A percentile compares a stretch with the other conserved stretches of the same genome.
These are phyloP conservation scores for Chaetoscypha palmicola DNA, from an alignment of 2,329 filamentous ascomycete genomes.

Conservation along the genomic window DNA sequence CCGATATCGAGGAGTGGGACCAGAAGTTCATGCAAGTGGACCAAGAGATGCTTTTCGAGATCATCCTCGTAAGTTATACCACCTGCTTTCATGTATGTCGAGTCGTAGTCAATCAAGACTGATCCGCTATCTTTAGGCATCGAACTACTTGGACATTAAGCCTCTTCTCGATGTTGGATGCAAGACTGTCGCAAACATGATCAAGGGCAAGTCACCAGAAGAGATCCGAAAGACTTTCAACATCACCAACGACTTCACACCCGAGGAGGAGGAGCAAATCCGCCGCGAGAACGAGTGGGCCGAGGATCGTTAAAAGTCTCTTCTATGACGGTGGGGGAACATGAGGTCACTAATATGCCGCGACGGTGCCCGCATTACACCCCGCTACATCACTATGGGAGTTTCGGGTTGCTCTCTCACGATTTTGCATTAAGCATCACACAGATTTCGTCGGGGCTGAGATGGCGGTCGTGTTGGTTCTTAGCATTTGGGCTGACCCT, in stretches of 20 bases:
- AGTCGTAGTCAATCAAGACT: no score
- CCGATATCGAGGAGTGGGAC: conserved; percentile 99
- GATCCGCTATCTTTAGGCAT: conserved; percentile 67
- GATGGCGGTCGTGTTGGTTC: no score
- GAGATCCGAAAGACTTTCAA: conserved; percentile 99
- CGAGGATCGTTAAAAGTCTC: conserved; percentile 71
- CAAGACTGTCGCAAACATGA: conserved; percentile 99
- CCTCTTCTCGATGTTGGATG: conserved; percentile 94
- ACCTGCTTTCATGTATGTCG: no score
- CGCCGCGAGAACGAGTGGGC: conserved; percentile 88
- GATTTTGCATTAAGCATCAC: no score
- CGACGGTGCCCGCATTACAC: no score
- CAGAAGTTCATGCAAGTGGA: conserved; percentile 99
- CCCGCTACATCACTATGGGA: no score
- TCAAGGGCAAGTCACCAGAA: conserved; percentile 99
- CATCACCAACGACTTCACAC: conserved; percentile 98
- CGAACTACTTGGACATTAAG: conserved; percentile 99
- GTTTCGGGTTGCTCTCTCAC: no score
- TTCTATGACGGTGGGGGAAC: no score
- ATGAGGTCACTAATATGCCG: no score
- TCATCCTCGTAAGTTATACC: conserved; percentile 71
- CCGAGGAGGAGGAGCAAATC: conserved; percentile 98
- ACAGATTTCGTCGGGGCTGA: no score
- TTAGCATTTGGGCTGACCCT: no score
- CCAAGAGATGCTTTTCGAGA: conserved; percentile 99